Evolutionary conservation across 345 rosid species (phyloP), one percentile per base, ranked within the genome.

Genomic region (Bruguiera gymnorhiza): DNA sequence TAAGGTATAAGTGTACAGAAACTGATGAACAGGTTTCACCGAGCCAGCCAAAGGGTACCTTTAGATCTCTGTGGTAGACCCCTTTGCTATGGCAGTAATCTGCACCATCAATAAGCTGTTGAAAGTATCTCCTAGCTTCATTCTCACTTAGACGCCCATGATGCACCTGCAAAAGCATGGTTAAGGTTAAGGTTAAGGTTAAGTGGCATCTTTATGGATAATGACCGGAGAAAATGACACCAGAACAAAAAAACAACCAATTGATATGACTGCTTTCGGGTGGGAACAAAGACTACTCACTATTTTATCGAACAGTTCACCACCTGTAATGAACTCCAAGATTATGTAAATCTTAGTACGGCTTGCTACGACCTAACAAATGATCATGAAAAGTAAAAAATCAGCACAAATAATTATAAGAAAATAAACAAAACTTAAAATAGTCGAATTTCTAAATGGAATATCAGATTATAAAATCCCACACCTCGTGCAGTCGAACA

Each of bases 61-160:
- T 95, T 57, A 92, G 78, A 79, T 95, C 99, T 86, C 99, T 83
- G 69, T 92, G 99, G 79, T 88, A 95, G 52, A 95, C 97, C 21
- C 96, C 97, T 75, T 89, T 91, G 66, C 90, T 85, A 57, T 89
- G 99, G 68, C 96, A 95, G 79, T 83, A 95, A 79, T 90, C 99
- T 78, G 92, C 99, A 30, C 97, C 97, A 78, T 92, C 99, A 75
- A 95, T 88, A 81, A 95, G 99, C 76, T 92, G 97, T 66, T 95
- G 97, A 79, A 92, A 92, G 75, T 87, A 89, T 75, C 74, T 86
- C 83, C 97, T 81, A 70, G 99, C 83, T 76, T 92, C 97, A 51
- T 96, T 83, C 81, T 95, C 97, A 79, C 91, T 85, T 69, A 95
- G 89, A 31, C 97, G 92, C 18, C 97, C 89, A 66, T 80, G 85